A percentile compares a stretch with the other conserved stretches of the same genome.
Conservation (phyloP, 2,329 filamentous ascomycete genomes). For the Xylaria sp. region DNA sequence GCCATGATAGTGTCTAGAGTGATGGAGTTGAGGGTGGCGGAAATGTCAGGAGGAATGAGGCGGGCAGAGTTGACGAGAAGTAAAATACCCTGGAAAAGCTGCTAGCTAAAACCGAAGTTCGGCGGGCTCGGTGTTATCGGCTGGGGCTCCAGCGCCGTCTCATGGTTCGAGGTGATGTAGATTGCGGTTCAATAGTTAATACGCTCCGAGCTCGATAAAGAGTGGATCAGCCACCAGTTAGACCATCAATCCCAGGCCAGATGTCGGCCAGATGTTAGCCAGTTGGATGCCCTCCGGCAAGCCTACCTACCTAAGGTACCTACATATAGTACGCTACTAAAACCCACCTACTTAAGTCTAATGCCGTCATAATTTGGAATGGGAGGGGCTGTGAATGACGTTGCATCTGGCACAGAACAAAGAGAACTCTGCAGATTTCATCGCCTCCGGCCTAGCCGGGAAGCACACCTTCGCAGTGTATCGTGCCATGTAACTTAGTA, state of each 20-base stretch:
- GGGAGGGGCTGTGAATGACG: slow-evolving; percentile 27
- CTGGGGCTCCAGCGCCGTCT: neutral
- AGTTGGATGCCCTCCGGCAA: too few species aligned
- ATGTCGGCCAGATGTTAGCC: neutral
- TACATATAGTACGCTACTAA: too few species aligned
- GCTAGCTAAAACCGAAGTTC: slow-evolving; percentile 21
- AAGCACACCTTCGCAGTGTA: neutral
- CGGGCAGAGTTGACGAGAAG: slow-evolving; percentile 8
- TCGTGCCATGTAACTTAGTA: neutral
- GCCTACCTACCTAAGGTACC: neutral
- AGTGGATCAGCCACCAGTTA: too few species aligned
- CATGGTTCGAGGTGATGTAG: too few species aligned
- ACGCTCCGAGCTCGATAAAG: too few species aligned
- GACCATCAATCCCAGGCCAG: too few species aligned
- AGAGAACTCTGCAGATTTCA: neutral
- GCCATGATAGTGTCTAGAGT: slow-evolving; percentile 55
- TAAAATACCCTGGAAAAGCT: slow-evolving; percentile 20
- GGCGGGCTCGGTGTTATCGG: slow-evolving; percentile 28
- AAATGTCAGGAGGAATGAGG: slow-evolving; percentile 17
- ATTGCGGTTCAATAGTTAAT: neutral
- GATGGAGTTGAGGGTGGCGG: slow-evolving; percentile 23
- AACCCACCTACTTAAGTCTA: too few species aligned
- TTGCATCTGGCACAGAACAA: slow-evolving; percentile 11
- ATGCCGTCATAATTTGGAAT: slow-evolving; percentile 33
- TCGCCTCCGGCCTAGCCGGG: slow-evolving; percentile 24